Percentiles rank a stretch among this genome's conserved stretches.
Conservation (phyloP, 371 early-diverging fungal genomes). For the Batkoa obscura region DNA sequence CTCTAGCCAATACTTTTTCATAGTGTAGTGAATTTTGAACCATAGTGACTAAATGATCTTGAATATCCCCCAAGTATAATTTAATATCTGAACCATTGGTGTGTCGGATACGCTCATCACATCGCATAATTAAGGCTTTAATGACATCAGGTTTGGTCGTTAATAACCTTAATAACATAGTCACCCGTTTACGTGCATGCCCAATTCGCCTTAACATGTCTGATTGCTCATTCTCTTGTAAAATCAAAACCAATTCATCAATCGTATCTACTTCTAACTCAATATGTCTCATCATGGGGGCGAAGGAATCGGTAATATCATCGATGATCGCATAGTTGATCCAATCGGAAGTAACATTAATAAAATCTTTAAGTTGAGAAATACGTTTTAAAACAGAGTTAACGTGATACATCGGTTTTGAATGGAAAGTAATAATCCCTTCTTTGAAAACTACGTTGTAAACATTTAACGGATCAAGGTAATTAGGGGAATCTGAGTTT, state of each 20-base stretch:
- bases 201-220: slow-evolving; percentile 82
- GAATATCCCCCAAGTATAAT: slow-evolving; percentile 79
- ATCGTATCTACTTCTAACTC: slow-evolving; percentile 79
- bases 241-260: slow-evolving; percentile 70
- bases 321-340: slow-evolving; percentile 77
- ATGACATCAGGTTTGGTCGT: slow-evolving; percentile 69
- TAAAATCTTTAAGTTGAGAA: slow-evolving; percentile 34
- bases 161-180: slow-evolving; percentile 52
- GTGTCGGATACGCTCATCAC: slow-evolving; percentile 25
- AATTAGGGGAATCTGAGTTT: slow-evolving; percentile 41
- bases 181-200: slow-evolving; percentile 59
- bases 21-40: slow-evolving; percentile 74
- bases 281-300: slow-evolving; percentile 52
- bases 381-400: slow-evolving; percentile 37
- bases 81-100: slow-evolving; percentile 23
- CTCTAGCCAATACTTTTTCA: slow-evolving; percentile 71
- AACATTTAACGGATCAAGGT: slow-evolving; percentile 58
- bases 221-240: slow-evolving; percentile 47
- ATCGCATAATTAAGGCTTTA: slow-evolving; percentile 39
- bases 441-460: slow-evolving; percentile 60
- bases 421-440: slow-evolving; percentile 39
- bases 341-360: slow-evolving; percentile 60
- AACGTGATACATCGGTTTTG: slow-evolving; percentile 33
- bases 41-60: slow-evolving; percentile 92
- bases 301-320: slow-evolving; percentile 67